phyloP scores from a whole-genome alignment of 371 early-diverging fungal genomes.

The Funneliformis caledonium region DNA sequence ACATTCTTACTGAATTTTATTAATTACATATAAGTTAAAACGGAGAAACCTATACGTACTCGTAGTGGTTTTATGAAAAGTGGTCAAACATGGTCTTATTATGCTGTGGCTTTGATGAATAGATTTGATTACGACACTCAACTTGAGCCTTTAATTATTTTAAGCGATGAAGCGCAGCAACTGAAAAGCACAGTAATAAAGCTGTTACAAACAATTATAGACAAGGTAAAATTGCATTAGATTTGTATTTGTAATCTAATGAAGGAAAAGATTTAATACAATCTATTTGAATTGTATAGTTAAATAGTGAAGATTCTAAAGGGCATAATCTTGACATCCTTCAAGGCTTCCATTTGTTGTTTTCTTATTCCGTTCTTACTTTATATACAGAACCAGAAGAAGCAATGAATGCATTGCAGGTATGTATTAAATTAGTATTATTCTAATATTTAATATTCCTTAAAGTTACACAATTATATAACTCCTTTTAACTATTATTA shows the following conservation, averaged over 20 bases:
- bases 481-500: constrained; percentile 52
- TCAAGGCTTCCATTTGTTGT: constrained; percentile 72
- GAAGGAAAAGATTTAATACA: not conserved
- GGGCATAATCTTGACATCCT: constrained; percentile 41
- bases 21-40: not conserved
- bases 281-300: constrained; percentile 43
- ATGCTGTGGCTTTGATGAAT: constrained; percentile 56
- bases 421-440: not conserved
- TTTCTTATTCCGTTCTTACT: constrained; percentile 69
- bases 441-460: not conserved
- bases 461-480: not conserved
- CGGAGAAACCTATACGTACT: not conserved
- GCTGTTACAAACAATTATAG: constrained; percentile 52
- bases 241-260: not conserved
- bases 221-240: constrained; percentile 3
- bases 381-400: constrained; percentile 71
- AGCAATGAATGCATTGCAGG: constrained; percentile 43
- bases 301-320: constrained; percentile 38
- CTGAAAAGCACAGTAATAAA: constrained; percentile 52
- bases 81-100: constrained; percentile 69
- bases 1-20: constrained; percentile 39
- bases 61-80: constrained; percentile 61
- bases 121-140: constrained; percentile 55
- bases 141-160: constrained; percentile 44
- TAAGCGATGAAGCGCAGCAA: constrained; percentile 45